Evolutionary conservation across 2,329 filamentous ascomycete species (phyloP), one percentile per base, ranked within the genome.

Genomic region (Aspergillus jensenii): DNA sequence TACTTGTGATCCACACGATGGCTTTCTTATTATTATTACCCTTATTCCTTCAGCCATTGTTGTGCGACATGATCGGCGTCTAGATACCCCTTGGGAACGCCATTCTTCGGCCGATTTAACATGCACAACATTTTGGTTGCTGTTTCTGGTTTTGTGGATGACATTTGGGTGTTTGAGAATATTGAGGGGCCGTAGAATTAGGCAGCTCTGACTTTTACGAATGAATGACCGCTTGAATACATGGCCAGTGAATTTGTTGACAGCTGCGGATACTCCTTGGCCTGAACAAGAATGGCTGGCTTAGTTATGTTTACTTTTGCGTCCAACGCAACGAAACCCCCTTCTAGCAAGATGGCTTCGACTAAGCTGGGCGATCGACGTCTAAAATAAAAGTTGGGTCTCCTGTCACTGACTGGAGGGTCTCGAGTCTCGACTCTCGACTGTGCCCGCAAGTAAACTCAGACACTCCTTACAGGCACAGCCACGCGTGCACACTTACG

Each of bases 381-480:
- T 33, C 47, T 52, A 35, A 23, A 23, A 54, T 47, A 33, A 23
- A 25, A 43, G 41, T 43, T 17, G 33, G 47, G 44, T 27, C 44
- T 8, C 23, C 23, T 46, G 14, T 21, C 19, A 37, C 19, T 35
- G 19, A 9, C n/a, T 35, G 47, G 47, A 19, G 47, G 33, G 47
- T 17, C 27, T 39, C 25, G 12, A 31, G 21, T 21, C 21, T 21
- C 21, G 21, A 50, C 15, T 50, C 8, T 37, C 35, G 9, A 31
- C 3, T 31, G 27, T 11, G 27, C 27, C 8, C 8, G 8, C 27
- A 31, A 4, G 27, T 31, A 4, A 17, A 23, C n/a, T 37, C 11
- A 21, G 41, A 31, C 37, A 46, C 40, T 54, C 55, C 59, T 61
- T 61, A 61, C 59, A 59, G 59, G 56, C 59, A 61, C 58, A 58